phyloP scores from a whole-genome alignment of 2,329 filamentous ascomycete genomes.

The Venturia aucupariae region DNA sequence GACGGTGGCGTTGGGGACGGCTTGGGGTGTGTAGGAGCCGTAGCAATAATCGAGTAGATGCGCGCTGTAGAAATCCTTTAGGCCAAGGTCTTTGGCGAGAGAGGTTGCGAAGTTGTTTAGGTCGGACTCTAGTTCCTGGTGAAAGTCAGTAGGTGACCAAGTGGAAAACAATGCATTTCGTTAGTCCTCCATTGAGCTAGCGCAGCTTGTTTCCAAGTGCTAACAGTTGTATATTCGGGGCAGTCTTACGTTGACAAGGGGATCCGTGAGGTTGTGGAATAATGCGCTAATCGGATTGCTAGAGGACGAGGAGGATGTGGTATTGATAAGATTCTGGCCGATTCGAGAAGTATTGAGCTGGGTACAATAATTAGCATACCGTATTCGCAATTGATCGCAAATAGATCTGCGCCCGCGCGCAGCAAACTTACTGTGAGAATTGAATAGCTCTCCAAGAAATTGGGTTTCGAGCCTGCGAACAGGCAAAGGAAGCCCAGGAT shows the following conservation, averaged over 20 bases:
- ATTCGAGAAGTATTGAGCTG: constrained; percentile 50
- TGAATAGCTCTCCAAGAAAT: constrained; percentile 48
- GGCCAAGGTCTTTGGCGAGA: constrained; percentile 40
- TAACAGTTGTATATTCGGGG: neutral
- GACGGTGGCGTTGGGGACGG: constrained; percentile 35
- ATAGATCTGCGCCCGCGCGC: neutral
- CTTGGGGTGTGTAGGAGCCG: constrained; percentile 36
- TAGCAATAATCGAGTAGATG: constrained; percentile 53
- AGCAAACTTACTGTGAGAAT: constrained; percentile 42
- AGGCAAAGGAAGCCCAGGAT: constrained; percentile 51
- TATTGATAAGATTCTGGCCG: constrained; percentile 35
- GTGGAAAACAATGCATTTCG: too few relatives aligned
- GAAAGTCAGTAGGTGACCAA: neutral
- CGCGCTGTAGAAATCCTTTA: constrained; percentile 52
- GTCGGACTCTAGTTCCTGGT: constrained; percentile 18
- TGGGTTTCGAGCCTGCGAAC: constrained; percentile 49
- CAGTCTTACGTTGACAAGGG: constrained; percentile 26
- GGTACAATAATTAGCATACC: constrained; percentile 7
- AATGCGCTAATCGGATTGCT: constrained; percentile 23
- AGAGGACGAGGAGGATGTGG: neutral
- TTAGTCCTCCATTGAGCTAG: too few relatives aligned
- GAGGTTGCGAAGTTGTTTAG: constrained; percentile 31
- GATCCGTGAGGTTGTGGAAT: constrained; percentile 28
- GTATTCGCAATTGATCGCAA: neutral
- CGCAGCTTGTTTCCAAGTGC: too few relatives aligned